Evolutionary conservation across 2,329 filamentous ascomycete genomes (phyloP).

Genomic region (Endoconidiophora laricicola): DNA sequence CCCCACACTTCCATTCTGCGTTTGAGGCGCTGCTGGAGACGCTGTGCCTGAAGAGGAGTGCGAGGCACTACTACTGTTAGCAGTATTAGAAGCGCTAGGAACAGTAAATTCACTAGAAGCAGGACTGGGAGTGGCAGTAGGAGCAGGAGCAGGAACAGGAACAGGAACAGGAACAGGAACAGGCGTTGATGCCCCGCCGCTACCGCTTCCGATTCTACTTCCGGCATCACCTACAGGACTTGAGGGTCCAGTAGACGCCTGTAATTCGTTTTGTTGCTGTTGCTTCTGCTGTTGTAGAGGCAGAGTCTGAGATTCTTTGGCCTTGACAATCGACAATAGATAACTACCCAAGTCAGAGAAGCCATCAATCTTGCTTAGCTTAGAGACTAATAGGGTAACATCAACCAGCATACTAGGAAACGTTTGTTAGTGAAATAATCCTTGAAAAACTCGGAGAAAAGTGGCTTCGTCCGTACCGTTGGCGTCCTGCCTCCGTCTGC

Average conservation of each 20-base stretch:
- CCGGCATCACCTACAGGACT: not conserved
- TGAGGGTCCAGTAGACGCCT: not conserved
- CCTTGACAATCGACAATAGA: conserved; percentile 46
- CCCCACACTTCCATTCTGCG: not conserved
- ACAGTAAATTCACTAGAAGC: not conserved
- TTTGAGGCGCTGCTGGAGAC: not conserved
- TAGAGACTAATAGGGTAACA: conserved; percentile 52
- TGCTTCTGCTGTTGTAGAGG: not conserved
- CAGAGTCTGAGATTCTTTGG: conserved; percentile 31
- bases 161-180: not conserved
- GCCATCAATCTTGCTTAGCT: conserved; percentile 62
- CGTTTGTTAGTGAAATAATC: conserved; percentile 7
- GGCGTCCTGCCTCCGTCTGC: conserved; percentile 49
- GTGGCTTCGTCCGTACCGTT: conserved; percentile 39
- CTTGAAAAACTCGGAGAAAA: not conserved
- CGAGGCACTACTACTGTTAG: not conserved
- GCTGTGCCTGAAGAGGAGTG: conserved; percentile 1
- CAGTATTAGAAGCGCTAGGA: not conserved
- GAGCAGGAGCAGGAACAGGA: not conserved
- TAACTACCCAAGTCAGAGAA: conserved; percentile 57
- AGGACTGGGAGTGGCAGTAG: not conserved
- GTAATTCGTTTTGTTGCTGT: not conserved
- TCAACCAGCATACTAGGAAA: conserved; percentile 56
- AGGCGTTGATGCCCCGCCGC: not conserved
- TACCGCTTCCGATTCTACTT: not conserved